Conservation (phyloP, 306 rosid species). For the Delonix regia region DNA sequence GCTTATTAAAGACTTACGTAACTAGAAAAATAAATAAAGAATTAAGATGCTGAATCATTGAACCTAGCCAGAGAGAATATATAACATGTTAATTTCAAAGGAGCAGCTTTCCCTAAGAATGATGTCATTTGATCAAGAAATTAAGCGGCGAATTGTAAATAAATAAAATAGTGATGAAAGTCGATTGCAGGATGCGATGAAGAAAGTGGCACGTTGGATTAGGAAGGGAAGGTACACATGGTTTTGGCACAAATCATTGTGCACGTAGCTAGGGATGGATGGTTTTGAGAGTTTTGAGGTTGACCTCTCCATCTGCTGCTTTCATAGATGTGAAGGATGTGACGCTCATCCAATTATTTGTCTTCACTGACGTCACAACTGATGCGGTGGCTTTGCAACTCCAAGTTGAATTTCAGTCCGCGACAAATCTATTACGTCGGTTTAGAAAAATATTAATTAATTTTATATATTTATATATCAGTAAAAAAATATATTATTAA, state of each 20-base stretch:
- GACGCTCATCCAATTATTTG: neutral
- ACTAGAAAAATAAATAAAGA: neutral
- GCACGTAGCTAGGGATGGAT: neutral
- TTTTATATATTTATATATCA: too few relatives aligned
- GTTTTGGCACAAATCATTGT: neutral
- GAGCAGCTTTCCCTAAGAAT: neutral
- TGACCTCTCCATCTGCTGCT: neutral
- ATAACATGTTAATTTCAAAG: neutral
- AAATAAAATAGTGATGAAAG: neutral
- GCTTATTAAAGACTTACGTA: neutral
- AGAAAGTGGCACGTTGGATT: constrained; percentile 4
- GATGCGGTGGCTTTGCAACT: neutral
- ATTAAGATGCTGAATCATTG: constrained; percentile 3
- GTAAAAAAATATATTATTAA: too few relatives aligned
- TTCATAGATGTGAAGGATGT: neutral
- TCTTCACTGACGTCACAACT: neutral
- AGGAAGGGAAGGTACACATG: neutral
- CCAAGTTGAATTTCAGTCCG: neutral
- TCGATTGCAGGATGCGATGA: neutral
- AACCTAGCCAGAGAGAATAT: neutral
- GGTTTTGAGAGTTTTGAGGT: neutral
- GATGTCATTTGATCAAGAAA: neutral
- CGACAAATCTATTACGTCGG: too few relatives aligned
- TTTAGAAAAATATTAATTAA: too few relatives aligned
- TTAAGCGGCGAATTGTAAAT: constrained; percentile 10